Evolutionary conservation across 805 yeast species (phyloP), one percentile per base, ranked within the genome.

Genomic region (Nakazawaea wickerhamii): DNA sequence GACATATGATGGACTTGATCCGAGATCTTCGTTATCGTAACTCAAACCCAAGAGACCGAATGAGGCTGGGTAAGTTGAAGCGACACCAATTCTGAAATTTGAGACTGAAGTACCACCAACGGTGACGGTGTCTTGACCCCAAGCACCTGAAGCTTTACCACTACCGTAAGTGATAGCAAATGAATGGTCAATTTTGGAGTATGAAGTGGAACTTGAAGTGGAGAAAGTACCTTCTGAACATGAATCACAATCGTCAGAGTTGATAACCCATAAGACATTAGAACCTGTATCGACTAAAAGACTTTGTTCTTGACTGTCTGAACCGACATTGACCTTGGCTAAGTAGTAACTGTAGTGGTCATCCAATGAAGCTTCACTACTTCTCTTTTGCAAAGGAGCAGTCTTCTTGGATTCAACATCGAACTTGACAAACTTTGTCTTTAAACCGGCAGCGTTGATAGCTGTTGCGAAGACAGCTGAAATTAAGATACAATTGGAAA

Each of bases 241-340:
- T n/a, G 26, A 14, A 9, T 18, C 11, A 19, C 44, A 41, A 51
- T 77, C 78, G 32, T 61, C 52, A 2, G 71, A 55, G 21, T 69
- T 64, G 46, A 74, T 67, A 18, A 82, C 75, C 85, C 86, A 82
- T 20, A 84, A 61, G 54, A 83, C 91, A 0, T 84, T 71, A 0
- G 89, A 81, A 2, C 91, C 93, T 1, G 91, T 84, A 53, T 84
- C 93, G 13, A 84, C 56, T 30, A 81, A 57, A 8, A 83, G 76
- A 9, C 65, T 65, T 5, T 81, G 64, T 11, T 63, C 57, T 52
- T 81, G 82, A 1, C 65, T 54, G 1, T 80, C 72, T 0, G 85
- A 73, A 4, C 93, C 91, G 17, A 84, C 55, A 19, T 58, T 51
- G 25, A 76, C 46, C 4, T 60, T 61, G 2, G 70, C 73, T 15